Evolutionary conservation across 2,329 filamentous ascomycete genomes (phyloP), one percentile per base, ranked within the genome.

Genomic region (Trichoderma aggressivum): DNA sequence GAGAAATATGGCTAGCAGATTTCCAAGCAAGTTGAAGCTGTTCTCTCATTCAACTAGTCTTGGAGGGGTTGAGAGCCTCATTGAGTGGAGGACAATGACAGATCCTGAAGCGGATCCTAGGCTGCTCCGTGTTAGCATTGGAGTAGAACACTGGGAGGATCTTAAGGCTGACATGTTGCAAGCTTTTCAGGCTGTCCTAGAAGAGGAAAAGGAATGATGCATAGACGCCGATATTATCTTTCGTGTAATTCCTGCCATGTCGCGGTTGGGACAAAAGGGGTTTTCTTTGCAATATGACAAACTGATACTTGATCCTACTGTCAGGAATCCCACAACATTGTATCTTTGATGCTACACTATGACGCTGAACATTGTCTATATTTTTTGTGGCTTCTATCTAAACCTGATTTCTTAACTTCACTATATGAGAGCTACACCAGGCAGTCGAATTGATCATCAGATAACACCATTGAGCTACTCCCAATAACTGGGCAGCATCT

Each of bases 1-100:
- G 3, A 84, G 87, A 72, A 82, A 84, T 0, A 78, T 87, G 64
- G 94, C 96, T 2, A 88, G 86, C 74, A 81, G 83, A 32, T 81
- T 99, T 74, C 96, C 96, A 5, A 92, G 91, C 78, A 92, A 92
- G 80, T 82, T 98, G 79, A 79, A 85, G 5, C 86, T 97, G 47
- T 98, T 98, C 84, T 93, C 97, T 76, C 96, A 99, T 81, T 95
- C 96, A 5, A 99, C 96, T 2, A 97, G 93, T 80, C 82, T 98
- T 30, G 96, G 96, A 2, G 95, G 96, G 3, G 94, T 98, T 12
- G 96, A 98, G 87, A 96, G 93, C 77, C 82, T 98, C 83, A 94
- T 99, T 76, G 96, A 99, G 86, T 99, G 96, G 96, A 87, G 96
- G 72, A 89, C 92, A 58, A 96, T 99, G 93, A 91, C 90, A 71